These are phyloP conservation scores for Durotheca rogersii DNA, from an alignment of 495 filamentous ascomycete genomes.

Conservation along the genomic window DNA sequence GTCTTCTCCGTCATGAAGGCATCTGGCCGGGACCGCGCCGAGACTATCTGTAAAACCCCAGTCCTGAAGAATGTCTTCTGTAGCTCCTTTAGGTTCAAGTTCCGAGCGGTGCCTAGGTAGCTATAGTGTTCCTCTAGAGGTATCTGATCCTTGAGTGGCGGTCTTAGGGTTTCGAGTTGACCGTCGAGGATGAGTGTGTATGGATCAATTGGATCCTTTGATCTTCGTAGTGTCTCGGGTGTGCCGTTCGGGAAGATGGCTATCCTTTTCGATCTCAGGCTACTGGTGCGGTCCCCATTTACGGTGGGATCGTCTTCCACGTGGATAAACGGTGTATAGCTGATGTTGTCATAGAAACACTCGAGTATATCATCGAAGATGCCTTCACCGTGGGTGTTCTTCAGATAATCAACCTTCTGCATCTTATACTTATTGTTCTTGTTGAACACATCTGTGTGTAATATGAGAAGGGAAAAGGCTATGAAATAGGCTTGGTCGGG, in stretches of 20 bases:
- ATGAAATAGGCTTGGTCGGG: conserved; percentile 98
- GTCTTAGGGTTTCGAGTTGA: conserved; percentile 76
- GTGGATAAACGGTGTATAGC: conserved; percentile 95
- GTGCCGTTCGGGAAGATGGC: conserved; percentile 68
- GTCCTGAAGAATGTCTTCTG: conserved; percentile 88
- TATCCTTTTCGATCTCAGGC: conserved; percentile 68
- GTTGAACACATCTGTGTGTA: conserved; percentile 98
- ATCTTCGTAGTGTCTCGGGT: conserved; percentile 62
- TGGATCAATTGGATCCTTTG: conserved; percentile 87
- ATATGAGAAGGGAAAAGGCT: conserved; percentile 91
- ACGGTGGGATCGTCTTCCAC: conserved; percentile 88
- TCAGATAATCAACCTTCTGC: conserved; percentile 93
- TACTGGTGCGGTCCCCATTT: conserved; percentile 70
- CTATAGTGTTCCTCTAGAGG: conserved; percentile 87
- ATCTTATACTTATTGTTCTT: conserved; percentile 99
- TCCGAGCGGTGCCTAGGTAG: conserved; percentile 73
- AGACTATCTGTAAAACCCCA: conserved; percentile 90
- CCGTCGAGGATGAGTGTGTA: conserved; percentile 91
- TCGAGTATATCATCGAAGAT: conserved; percentile 89
- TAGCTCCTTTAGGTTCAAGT: conserved; percentile 72
- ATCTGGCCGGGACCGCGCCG: conserved; percentile 85
- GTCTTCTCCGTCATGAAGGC: conserved; percentile 89
- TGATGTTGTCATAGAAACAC: conserved; percentile 98
- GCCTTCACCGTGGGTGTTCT: conserved; percentile 86
- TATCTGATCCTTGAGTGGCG: conserved; percentile 87